Percentiles rank a stretch among this genome's conserved stretches.
Conservation (phyloP, 805 yeast genomes). For the Saturnispora sanitii region DNA sequence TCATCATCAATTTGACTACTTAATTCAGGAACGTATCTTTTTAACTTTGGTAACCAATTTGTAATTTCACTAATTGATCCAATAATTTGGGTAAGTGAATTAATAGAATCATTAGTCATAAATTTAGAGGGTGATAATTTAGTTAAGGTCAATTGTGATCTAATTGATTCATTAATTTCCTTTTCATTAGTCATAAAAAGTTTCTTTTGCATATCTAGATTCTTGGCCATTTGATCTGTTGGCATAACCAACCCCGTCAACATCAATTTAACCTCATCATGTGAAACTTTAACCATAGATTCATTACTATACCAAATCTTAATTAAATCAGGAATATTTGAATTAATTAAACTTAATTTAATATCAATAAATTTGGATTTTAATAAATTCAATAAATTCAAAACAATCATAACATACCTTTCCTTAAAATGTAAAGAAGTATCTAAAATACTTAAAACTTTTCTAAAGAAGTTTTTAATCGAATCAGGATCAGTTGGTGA, state of each 20-base stretch:
- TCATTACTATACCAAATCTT: conserved; percentile 29
- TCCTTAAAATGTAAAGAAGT: conserved; percentile 51
- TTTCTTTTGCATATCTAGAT: conserved; percentile 2
- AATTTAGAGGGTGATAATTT: conserved; percentile 11
- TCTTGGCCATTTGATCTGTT: conserved; percentile 13
- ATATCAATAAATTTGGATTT: conserved; percentile 25
- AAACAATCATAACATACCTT: conserved; percentile 40
- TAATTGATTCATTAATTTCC: conserved; percentile 9
- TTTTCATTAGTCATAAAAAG: conserved; percentile 6
- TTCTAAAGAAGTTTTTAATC: conserved; percentile 37
- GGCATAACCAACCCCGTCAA: conserved; percentile 3
- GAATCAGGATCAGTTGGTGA: conserved; percentile 23
- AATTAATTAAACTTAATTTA: conserved; percentile 20
- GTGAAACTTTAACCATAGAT: conserved; percentile 25
- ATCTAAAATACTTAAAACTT: conserved; percentile 44
- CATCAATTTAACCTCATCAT: conserved; percentile 21
- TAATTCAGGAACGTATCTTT: conserved; percentile 28
- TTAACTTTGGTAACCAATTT: conserved; percentile 49
- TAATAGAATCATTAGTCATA: conserved; percentile 32
- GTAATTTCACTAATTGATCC: conserved; percentile 48
- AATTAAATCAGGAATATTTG: conserved; percentile 12
- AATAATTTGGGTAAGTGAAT: conserved; percentile 42
- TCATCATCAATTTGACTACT: conserved; percentile 10
- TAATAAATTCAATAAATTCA: conserved; percentile 34
- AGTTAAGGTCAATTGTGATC: conserved; percentile 3